Evolutionary conservation across 169 alveolate genomes (phyloP).

Genomic region (Eimeria falciformis): DNA sequence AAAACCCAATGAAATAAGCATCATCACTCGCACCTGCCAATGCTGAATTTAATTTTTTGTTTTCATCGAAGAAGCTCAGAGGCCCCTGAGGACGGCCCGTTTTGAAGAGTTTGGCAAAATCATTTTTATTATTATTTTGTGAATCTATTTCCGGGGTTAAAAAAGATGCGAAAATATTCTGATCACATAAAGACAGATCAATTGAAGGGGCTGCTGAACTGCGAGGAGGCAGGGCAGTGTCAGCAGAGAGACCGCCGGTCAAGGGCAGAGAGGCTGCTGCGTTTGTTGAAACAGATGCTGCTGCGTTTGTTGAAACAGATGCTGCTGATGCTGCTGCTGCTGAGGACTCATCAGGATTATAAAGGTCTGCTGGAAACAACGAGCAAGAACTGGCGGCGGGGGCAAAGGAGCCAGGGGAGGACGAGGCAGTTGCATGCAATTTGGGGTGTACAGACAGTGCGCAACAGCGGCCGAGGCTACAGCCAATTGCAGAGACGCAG

Average conservation of each 20-base stretch:
- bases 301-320: not conserved
- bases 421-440: not conserved
- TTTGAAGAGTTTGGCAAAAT: too few relatives aligned
- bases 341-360: not conserved
- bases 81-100: not conserved
- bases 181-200: not conserved
- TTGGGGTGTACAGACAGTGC: not conserved
- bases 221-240: not conserved
- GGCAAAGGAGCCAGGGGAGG: not conserved
- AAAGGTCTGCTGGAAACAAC: not conserved
- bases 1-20: not conserved
- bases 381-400: not conserved
- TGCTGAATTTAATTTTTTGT: not conserved
- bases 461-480: not conserved
- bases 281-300: not conserved
- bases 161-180: not conserved
- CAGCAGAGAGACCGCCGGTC: conserved; percentile 2
- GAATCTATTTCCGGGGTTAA: not conserved
- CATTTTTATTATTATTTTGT: too few relatives aligned
- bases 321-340: conserved; percentile 28
- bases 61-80: not conserved
- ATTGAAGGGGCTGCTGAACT: not conserved
- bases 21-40: not conserved
- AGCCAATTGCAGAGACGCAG: not conserved
- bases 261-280: not conserved